phyloP scores from a whole-genome alignment of 2,329 filamentous ascomycete species.

The Pyrenophora teres region DNA sequence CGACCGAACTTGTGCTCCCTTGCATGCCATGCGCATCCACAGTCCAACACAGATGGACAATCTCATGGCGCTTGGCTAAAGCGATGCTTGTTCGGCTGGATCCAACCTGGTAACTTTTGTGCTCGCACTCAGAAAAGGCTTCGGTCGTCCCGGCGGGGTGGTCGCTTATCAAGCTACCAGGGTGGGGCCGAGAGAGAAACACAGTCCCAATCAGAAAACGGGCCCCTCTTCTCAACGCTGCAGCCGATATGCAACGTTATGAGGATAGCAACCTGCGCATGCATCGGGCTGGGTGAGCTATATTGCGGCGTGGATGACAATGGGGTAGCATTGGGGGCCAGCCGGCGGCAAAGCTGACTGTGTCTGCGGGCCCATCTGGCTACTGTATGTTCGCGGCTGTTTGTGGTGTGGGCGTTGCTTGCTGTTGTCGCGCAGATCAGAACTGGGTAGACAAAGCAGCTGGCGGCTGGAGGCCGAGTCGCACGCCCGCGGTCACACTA shows the following conservation, averaged over 20 bases:
- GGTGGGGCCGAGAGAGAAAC: conserved; percentile 19
- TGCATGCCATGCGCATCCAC: not conserved
- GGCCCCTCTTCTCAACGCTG: conserved; percentile 14
- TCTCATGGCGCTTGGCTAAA: conserved; percentile 10
- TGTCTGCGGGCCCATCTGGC: not conserved
- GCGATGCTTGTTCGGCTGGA: conserved; percentile 5
- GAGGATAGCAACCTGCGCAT: conserved; percentile 15
- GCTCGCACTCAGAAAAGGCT: conserved; percentile 6
- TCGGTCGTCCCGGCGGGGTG: conserved; percentile 10
- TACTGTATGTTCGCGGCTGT: too few species aligned
- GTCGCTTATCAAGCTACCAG: conserved; percentile 16
- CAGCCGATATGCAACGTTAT: conserved; percentile 11
- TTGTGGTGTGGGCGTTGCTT: too few species aligned
- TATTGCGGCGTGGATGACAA: conserved; percentile 16
- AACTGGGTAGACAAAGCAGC: not conserved
- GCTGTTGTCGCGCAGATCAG: not conserved
- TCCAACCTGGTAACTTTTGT: not conserved
- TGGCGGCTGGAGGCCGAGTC: conserved; percentile 14
- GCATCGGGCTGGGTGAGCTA: conserved; percentile 3
- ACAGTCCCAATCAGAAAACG: conserved; percentile 21
- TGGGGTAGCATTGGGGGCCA: conserved; percentile 1
- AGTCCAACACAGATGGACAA: not conserved
- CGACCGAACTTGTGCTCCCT: not conserved
- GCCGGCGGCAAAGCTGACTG: conserved; percentile 16
- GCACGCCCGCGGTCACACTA: conserved; percentile 39